Conservation (phyloP, 495 filamentous ascomycete species). For the Aspergillus homomorphus region DNA sequence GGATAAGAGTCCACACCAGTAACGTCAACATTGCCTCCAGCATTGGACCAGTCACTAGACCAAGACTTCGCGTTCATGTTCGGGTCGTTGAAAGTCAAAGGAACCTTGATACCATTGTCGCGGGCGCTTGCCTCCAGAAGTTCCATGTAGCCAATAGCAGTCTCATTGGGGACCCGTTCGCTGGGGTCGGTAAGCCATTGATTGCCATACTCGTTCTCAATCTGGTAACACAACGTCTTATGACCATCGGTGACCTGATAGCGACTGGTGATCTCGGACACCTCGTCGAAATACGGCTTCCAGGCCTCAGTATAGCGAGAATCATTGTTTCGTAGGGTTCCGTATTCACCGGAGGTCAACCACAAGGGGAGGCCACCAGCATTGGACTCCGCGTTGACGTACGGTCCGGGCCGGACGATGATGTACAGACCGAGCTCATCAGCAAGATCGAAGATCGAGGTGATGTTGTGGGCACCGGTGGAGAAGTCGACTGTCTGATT, state of each 20-base stretch:
- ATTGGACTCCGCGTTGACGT: slow-evolving; percentile 51
- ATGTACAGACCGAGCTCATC: slow-evolving; percentile 46
- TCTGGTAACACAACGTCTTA: slow-evolving; percentile 54
- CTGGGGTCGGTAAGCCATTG: slow-evolving; percentile 47
- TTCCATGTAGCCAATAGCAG: slow-evolving; percentile 55
- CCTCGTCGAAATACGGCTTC: slow-evolving; percentile 46
- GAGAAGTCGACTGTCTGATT: slow-evolving; percentile 54
- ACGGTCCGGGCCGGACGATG: slow-evolving; percentile 38
- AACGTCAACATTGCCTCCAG: slow-evolving; percentile 56
- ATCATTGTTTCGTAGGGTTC: slow-evolving; percentile 54
- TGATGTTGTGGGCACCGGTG: slow-evolving; percentile 53
- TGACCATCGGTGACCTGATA: slow-evolving; percentile 57
- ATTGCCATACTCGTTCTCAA: slow-evolving; percentile 61
- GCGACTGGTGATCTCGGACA: slow-evolving; percentile 46
- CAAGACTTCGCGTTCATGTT: slow-evolving; percentile 51
- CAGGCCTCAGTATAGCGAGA: slow-evolving; percentile 52
- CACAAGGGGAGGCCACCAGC: slow-evolving; percentile 60
- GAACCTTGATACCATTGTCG: slow-evolving; percentile 52
- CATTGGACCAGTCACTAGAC: slow-evolving; percentile 51
- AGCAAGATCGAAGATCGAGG: slow-evolving; percentile 50
- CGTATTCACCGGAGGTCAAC: slow-evolving; percentile 61
- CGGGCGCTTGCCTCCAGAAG: slow-evolving; percentile 48
- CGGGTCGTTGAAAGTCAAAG: slow-evolving; percentile 54
- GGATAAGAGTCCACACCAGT: slow-evolving; percentile 58
- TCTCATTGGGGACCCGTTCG: slow-evolving; percentile 43